Evolutionary conservation across 2,329 filamentous ascomycete genomes (phyloP).

Genomic region (Xylariaceae sp.): DNA sequence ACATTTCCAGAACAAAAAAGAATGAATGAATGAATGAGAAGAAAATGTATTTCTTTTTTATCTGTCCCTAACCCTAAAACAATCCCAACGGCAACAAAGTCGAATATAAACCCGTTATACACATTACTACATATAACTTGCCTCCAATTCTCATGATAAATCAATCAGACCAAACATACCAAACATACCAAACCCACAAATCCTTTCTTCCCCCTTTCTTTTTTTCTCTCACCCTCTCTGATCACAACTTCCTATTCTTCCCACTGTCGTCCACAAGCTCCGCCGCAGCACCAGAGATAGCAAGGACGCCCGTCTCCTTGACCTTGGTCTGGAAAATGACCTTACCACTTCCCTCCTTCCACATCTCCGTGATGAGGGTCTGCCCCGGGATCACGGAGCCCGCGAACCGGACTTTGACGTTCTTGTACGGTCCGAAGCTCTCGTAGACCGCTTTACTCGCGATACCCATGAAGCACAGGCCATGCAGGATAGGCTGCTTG

Average conservation of each 20-base stretch:
- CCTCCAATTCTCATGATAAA: too few species aligned
- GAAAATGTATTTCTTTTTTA: too few species aligned
- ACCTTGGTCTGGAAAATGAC: constrained; percentile 83
- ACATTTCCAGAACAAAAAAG: too few species aligned
- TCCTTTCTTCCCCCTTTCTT: background rate
- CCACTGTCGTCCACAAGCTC: constrained; percentile 52
- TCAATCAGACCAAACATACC: too few species aligned
- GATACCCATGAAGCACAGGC: constrained; percentile 92
- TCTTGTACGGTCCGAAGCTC: constrained; percentile 76
- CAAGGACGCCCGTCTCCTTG: constrained; percentile 87
- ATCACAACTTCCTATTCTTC: constrained; percentile 29
- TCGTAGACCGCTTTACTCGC: constrained; percentile 85
- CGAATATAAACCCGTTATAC: too few species aligned
- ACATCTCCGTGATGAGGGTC: constrained; percentile 91
- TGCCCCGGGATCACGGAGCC: constrained; percentile 80
- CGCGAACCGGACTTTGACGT: constrained; percentile 88
- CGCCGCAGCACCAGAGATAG: constrained; percentile 71
- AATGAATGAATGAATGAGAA: too few species aligned
- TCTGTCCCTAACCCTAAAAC: too few species aligned
- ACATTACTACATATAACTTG: too few species aligned
- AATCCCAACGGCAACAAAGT: too few species aligned
- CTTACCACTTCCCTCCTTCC: constrained; percentile 65
- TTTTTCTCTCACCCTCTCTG: constrained; percentile 6
- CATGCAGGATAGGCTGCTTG: constrained; percentile 89
- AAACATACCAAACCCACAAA: background rate